A percentile compares a stretch with the other conserved stretches of the same genome.
Conservation (phyloP, 1,284 basidiomycete genomes). For the Irpex sp. region DNA sequence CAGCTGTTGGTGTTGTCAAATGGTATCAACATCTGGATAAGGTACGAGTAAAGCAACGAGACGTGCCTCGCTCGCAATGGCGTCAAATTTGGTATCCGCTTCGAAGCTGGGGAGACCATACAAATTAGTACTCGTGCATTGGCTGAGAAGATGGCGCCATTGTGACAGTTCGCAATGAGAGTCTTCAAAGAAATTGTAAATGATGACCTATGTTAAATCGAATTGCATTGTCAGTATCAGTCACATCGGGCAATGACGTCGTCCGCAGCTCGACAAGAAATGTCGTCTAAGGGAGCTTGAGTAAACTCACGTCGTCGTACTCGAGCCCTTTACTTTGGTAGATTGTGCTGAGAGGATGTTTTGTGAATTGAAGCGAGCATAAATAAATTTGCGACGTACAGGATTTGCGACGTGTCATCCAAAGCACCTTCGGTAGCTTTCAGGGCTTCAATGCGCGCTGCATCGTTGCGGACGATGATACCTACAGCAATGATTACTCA, state of each 20-base stretch:
- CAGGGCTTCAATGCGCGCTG: slow-evolving; percentile 40
- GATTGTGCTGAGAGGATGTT: slow-evolving; percentile 46
- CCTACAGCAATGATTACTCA: slow-evolving; percentile 31
- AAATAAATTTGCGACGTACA: slow-evolving; percentile 35
- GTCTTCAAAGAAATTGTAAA: slow-evolving; percentile 70
- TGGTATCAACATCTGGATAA: too few species aligned
- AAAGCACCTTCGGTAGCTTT: slow-evolving; percentile 26
- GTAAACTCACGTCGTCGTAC: slow-evolving; percentile 57
- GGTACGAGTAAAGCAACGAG: too few species aligned
- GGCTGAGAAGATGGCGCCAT: slow-evolving; percentile 40
- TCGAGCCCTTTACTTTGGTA: slow-evolving; percentile 75
- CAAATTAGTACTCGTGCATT: neutral
- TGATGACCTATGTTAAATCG: slow-evolving; percentile 44
- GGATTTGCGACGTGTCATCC: slow-evolving; percentile 52
- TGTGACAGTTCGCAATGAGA: slow-evolving; percentile 46
- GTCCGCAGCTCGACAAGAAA: neutral
- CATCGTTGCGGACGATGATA: slow-evolving; percentile 60
- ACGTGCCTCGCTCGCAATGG: slow-evolving; percentile 4
- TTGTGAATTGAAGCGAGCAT: neutral
- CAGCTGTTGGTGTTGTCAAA: slow-evolving; percentile 33
- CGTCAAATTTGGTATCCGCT: neutral
- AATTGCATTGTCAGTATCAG: neutral
- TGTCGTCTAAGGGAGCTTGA: neutral
- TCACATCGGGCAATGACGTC: neutral
- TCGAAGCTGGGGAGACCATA: slow-evolving; percentile 37